Percentiles rank a stretch among this genome's conserved stretches.
Evolutionary conservation across 2,329 filamentous ascomycete species (phyloP).

Genomic region (Epicoccum nigrum): DNA sequence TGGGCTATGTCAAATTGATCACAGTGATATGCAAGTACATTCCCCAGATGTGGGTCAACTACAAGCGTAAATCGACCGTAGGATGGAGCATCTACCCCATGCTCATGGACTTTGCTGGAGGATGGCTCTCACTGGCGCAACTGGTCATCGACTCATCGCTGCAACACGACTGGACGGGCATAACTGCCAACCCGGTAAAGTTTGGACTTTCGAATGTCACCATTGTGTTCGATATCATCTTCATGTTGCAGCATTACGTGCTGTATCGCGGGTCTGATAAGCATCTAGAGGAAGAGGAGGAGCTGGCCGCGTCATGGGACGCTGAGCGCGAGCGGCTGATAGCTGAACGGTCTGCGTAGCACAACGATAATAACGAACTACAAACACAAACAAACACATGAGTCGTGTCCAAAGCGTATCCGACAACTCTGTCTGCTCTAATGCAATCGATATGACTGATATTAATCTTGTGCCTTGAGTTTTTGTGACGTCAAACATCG

Average conservation of each 20-base stretch:
- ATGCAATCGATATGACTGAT: too few relatives aligned
- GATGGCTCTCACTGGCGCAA: slow-evolving; percentile 80
- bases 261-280: slow-evolving; percentile 63
- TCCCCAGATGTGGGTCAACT: slow-evolving; percentile 74
- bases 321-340: slow-evolving; percentile 34
- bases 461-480: too few relatives aligned
- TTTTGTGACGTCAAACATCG: slow-evolving; percentile 1
- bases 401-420: too few relatives aligned
- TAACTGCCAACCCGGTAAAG: slow-evolving; percentile 92
- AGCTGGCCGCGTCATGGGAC: slow-evolving; percentile 19
- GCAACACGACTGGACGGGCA: slow-evolving; percentile 85
- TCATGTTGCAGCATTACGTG: slow-evolving; percentile 87
- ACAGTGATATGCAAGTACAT: slow-evolving; percentile 92
- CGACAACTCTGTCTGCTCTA: too few relatives aligned
- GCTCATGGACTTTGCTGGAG: slow-evolving; percentile 81
- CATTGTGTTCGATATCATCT: slow-evolving; percentile 84
- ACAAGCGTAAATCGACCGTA: slow-evolving; percentile 78
- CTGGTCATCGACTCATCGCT: slow-evolving; percentile 83
- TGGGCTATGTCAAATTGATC: slow-evolving; percentile 88
- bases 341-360: slow-evolving; percentile 11
- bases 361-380: background rate
- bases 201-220: slow-evolving; percentile 84
- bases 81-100: slow-evolving; percentile 90
- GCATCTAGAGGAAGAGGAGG: slow-evolving; percentile 35
- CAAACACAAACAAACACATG: too few relatives aligned